Base-by-base conservation (phyloP, 1,284 basidiomycete species). In the Microbotryomycetes sp. region DNA sequence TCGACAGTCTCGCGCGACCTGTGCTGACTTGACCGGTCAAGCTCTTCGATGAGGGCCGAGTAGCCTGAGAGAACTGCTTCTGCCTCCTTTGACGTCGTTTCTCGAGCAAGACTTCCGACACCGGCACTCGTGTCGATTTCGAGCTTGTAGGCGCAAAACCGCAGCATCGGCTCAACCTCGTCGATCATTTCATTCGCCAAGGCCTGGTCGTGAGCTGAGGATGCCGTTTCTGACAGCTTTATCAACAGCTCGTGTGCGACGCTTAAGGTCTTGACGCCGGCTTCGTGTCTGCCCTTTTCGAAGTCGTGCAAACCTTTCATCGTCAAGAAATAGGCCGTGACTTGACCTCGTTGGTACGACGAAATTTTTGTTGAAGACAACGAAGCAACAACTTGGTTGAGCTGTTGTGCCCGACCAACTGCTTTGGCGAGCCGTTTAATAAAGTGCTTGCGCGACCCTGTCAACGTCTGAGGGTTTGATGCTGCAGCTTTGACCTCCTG, bases 131-230 rank as follows among this genome's bases (percentile, higher is more conserved):
- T 66, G 46, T 68, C 67, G 29, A 18, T 62, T 52, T 52, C 78
- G 28, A 94, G 81, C 73, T 92, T 87, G 73, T 97, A 94, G 0
- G 92, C 91, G 68, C 87, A 90, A 77, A 92, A 88, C 54, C 94
- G 81, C 63, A 97, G 89, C 75, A 96, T 86, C 0, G 94, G 91
- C 47, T 90, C 87, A 63, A 92, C 85, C 64, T 87, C 85, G 73
- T 97, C 93, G 21, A 87, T 82, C 72, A 90, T 89, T 54, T 89
- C 81, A 31, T 84, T 82, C 13, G 91, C 89, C 5, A 97, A 81
- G 0, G 93, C 94, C 76, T 96, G 90, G 58, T 91, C 88, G 49
- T 88, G 83, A 70, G 89, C 91, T n/a, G 85, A 86, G n/a, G 76
- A 74, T 3, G 87, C 87, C 15, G 79, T 77, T 26, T 80, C 77